phyloP scores from a whole-genome alignment of 2,329 filamentous ascomycete genomes.

The Ascocoryne sarcoides region DNA sequence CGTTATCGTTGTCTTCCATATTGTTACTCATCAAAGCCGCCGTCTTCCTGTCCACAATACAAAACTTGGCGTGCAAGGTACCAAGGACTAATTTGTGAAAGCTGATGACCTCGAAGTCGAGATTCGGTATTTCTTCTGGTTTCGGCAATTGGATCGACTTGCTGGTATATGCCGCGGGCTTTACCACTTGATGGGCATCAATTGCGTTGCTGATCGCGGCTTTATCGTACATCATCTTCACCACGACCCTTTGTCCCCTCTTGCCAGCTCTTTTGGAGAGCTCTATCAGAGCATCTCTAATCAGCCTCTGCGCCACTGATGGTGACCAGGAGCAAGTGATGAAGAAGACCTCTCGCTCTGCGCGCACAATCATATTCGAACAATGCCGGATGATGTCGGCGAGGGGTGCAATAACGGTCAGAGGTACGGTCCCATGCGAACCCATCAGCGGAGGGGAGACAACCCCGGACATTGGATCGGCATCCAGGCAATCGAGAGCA shows the following conservation, averaged over 20 bases:
- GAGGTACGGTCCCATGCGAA: background rate
- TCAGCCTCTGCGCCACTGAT: slow-evolving; percentile 56
- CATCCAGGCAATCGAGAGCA: background rate
- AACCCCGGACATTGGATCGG: background rate
- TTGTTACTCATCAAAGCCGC: slow-evolving; percentile 71
- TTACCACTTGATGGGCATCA: slow-evolving; percentile 41
- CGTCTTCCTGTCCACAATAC: slow-evolving; percentile 65
- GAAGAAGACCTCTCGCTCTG: slow-evolving; percentile 63
- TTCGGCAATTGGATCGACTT: slow-evolving; percentile 51
- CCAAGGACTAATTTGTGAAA: slow-evolving; percentile 62
- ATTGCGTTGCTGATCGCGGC: slow-evolving; percentile 54
- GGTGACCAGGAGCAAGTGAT: slow-evolving; percentile 67
- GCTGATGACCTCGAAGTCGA: slow-evolving; percentile 66
- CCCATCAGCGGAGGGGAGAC: background rate
- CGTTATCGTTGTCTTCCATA: slow-evolving; percentile 68
- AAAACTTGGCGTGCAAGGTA: slow-evolving; percentile 71
- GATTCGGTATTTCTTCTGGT: slow-evolving; percentile 57
- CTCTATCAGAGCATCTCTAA: slow-evolving; percentile 61
- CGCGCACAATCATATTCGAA: slow-evolving; percentile 65
- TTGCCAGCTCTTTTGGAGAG: slow-evolving; percentile 56
- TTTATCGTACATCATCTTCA: slow-evolving; percentile 71
- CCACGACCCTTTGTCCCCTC: slow-evolving; percentile 47
- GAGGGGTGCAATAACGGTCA: slow-evolving; percentile 1
- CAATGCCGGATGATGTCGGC: slow-evolving; percentile 65
- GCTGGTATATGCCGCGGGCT: slow-evolving; percentile 43